A percentile compares a stretch with the other conserved stretches of the same genome.
Conservation (phyloP, 495 filamentous ascomycete species). For the Hypoxylon fuscum region DNA sequence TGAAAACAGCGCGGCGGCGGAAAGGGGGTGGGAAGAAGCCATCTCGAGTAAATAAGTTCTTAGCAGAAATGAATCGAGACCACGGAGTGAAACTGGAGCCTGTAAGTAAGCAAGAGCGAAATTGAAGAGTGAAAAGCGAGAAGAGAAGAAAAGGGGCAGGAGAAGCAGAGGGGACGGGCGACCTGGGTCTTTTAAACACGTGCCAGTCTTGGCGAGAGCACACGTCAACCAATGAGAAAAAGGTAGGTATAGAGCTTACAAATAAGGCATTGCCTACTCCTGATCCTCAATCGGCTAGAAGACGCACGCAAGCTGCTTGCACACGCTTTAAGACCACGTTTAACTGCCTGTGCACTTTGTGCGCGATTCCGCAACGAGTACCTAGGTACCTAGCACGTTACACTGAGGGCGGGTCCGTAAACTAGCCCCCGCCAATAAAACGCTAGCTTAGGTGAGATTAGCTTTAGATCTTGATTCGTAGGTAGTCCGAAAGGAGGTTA, state of each 20-base stretch:
- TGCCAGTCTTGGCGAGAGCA: slow-evolving; percentile 2
- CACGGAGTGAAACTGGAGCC: neutral
- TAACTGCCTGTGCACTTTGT: slow-evolving; percentile 13
- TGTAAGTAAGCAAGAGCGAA: neutral
- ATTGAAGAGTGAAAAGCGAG: slow-evolving; percentile 9
- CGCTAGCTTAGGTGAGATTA: no score
- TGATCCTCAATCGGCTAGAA: neutral
- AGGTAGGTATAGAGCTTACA: slow-evolving; percentile 1
- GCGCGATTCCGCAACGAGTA: slow-evolving; percentile 4
- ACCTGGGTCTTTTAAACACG: slow-evolving; percentile 24
- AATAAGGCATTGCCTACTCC: neutral
- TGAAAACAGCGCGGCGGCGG: slow-evolving; percentile 37
- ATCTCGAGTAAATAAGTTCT: slow-evolving; percentile 10
- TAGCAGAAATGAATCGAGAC: neutral
- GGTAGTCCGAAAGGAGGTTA: no score
- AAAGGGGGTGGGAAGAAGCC: slow-evolving; percentile 42
- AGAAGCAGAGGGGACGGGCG: neutral
- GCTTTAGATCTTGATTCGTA: no score
- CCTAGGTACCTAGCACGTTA: neutral
- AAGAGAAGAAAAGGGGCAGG: slow-evolving; percentile 23
- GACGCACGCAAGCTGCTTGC: slow-evolving; percentile 5
- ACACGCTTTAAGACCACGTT: neutral
- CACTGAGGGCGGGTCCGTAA: slow-evolving; percentile 8
- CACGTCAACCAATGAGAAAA: neutral
- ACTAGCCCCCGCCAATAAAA: no score